A percentile compares a stretch with the other conserved stretches of the same genome.
Evolutionary conservation across 441 rosid genomes (phyloP).

Genomic region (Pelargonium citronellum): DNA sequence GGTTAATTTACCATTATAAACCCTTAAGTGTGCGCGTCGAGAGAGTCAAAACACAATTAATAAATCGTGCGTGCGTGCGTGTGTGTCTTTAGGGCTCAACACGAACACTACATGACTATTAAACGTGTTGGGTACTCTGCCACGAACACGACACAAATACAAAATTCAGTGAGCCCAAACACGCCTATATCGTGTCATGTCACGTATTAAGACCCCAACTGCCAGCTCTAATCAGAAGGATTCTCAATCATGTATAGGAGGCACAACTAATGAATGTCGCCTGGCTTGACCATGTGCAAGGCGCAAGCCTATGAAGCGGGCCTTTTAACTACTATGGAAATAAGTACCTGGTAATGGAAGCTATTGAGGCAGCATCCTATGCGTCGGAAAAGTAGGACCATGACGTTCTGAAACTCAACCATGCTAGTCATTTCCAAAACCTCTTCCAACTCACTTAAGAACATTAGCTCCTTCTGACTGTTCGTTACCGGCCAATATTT

Average conservation of each 20-base stretch:
- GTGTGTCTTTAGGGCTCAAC: too few relatives aligned
- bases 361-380: constrained; percentile 62
- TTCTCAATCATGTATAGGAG: not conserved
- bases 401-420: constrained; percentile 57
- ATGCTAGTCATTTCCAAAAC: constrained; percentile 55
- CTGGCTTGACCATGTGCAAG: too few relatives aligned
- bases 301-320: too few relatives aligned
- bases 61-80: too few relatives aligned
- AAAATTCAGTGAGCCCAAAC: too few relatives aligned
- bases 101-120: too few relatives aligned
- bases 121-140: too few relatives aligned
- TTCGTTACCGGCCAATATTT: constrained; percentile 78
- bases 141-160: too few relatives aligned
- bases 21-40: too few relatives aligned
- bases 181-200: too few relatives aligned
- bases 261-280: not conserved
- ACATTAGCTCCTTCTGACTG: constrained; percentile 84
- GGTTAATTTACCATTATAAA: too few relatives aligned
- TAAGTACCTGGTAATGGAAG: constrained; percentile 61
- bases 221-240: not conserved
- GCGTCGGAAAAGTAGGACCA: constrained; percentile 59
- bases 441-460: constrained; percentile 73
- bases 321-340: not conserved
- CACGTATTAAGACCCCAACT: not conserved
- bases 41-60: too few relatives aligned